Percentiles rank a stretch among this genome's conserved stretches.
These are phyloP conservation scores for Rosa hybrid DNA, from an alignment of 331 rosid genomes.

Conservation along the genomic window DNA sequence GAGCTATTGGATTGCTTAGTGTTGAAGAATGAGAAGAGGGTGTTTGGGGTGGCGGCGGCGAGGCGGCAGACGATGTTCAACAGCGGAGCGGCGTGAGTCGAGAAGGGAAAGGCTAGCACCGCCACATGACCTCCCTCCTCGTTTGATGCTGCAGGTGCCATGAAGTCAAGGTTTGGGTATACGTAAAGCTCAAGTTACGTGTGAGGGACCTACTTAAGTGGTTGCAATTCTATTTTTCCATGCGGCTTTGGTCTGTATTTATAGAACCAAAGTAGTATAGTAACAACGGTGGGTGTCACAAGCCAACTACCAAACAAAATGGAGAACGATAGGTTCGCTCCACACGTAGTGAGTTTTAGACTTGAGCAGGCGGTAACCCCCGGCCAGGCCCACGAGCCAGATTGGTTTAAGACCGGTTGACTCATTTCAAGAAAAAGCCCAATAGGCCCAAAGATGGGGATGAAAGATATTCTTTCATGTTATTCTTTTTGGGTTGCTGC, in stretches of 20 bases:
- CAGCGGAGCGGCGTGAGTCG: slow-evolving; percentile 30
- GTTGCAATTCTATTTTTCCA: not conserved
- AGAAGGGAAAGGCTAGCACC: slow-evolving; percentile 31
- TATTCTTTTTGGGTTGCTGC: not conserved
- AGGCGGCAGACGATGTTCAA: slow-evolving; percentile 19
- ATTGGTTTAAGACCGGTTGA: not conserved
- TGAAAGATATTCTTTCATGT: not conserved
- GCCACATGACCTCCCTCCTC: slow-evolving; percentile 17
- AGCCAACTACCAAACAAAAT: not conserved
- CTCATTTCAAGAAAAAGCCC: not conserved
- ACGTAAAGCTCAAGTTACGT: not conserved
- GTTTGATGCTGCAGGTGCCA: not conserved
- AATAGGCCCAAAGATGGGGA: not conserved
- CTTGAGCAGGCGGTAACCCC: not conserved
- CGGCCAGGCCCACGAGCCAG: not conserved
- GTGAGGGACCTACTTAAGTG: not conserved
- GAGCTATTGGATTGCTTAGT: slow-evolving; percentile 27
- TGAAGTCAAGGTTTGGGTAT: not conserved
- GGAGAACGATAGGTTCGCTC: too few species aligned
- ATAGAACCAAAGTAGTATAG: not conserved
- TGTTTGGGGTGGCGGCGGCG: slow-evolving; percentile 14
- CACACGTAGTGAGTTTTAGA: too few species aligned
- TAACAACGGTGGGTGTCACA: not conserved
- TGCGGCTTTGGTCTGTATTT: not conserved
- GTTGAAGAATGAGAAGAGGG: slow-evolving; percentile 38